Base-by-base conservation (phyloP, 179 eudicot genomes). In the Silene coronaria region DNA sequence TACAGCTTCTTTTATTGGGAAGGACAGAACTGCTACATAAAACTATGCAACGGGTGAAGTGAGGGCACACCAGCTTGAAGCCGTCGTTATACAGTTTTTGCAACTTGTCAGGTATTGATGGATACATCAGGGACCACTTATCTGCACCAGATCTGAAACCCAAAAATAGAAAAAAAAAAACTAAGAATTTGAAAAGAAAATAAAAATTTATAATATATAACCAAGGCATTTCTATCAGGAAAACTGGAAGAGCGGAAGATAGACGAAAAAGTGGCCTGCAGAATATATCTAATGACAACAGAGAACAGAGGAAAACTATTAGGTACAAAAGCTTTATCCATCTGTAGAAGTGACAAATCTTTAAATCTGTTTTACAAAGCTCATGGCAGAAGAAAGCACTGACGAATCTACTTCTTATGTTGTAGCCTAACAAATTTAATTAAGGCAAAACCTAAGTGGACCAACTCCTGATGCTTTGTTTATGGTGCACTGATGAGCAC, bases 61-160 rank as follows among this genome's bases (percentile, higher is more conserved):
- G 72, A 63, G n/a, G 67, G 77, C 79, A 46, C 55, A 93, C 98
- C 96, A 94, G 91, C 81, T 94, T 94, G 89, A 80, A 94, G 77
- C 97, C 97, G 79, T 90, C 90, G 57, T 77, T 82, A 69, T 94
- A 86, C 78, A 94, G 79, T 70, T 83, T 83, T 82, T 86, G 92
- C 85, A 94, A 83, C 86, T 92, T 92, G 77, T 88, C 94, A 53
- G 98, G 98, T 80, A 94, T 88, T 61, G 97, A 90, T 77, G 92
- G 85, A 86, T 85, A 92, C 97, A 90, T 90, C 53, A 94, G 91
- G 64, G 97, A 90, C 98, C 98, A 94, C 28, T 90, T 89, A 90
- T 88, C 88, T 63, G 98, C 85, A 79, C 98, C 97, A 21, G 81
- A 78, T 81, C 96, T 93, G 86, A 70, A 71, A 23, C 60, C 21